Evolutionary conservation across 352 stramenopile species (phyloP).

Genomic region (Globisporangium alternatum): DNA sequence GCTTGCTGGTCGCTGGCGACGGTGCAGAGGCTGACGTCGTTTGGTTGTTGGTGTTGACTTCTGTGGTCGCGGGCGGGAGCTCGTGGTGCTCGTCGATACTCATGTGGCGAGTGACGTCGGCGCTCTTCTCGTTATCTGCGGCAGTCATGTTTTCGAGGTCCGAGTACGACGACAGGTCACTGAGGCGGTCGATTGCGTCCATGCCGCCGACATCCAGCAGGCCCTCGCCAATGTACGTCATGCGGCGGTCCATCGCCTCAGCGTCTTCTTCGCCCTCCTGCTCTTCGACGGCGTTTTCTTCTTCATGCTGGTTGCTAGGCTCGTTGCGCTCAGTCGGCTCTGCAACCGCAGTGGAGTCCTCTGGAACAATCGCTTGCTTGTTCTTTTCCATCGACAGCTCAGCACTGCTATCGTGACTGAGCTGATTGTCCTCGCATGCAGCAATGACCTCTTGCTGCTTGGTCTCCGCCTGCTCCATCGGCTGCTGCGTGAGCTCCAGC

Average conservation of each 20-base stretch:
- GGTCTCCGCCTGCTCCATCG: background rate
- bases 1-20: constrained; percentile 26
- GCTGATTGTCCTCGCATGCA: background rate
- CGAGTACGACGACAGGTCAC: constrained; percentile 32
- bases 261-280: background rate
- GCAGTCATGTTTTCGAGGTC: constrained; percentile 20
- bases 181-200: constrained; percentile 50
- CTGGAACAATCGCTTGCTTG: background rate
- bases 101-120: constrained; percentile 9
- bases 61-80: background rate
- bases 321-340: background rate
- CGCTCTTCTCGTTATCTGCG: constrained; percentile 1
- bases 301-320: background rate
- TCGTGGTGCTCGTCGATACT: constrained; percentile 9
- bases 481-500: background rate
- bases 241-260: constrained; percentile 26
- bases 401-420: background rate
- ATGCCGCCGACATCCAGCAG: constrained; percentile 44
- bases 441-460: background rate
- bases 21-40: too few species aligned
- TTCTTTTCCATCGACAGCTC: background rate
- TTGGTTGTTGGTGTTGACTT: background rate
- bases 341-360: background rate
- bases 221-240: constrained; percentile 72
- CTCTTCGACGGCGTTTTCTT: background rate